Conservation (phyloP, 2,329 filamentous ascomycete species). For the Zopfia rhizophila region DNA sequence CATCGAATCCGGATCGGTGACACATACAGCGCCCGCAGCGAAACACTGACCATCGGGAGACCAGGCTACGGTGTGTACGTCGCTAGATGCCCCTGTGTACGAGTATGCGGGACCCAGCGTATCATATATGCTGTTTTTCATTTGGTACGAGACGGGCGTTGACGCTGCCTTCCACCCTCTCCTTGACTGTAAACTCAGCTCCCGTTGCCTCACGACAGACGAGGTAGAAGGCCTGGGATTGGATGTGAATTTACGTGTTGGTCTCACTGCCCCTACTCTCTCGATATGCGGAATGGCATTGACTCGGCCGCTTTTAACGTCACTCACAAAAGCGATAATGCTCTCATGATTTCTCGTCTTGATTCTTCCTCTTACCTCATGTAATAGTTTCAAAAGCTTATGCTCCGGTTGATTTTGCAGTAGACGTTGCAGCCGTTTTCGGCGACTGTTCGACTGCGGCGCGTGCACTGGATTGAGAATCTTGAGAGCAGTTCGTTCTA, state of each 20-base stretch:
- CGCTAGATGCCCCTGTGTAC: constrained; percentile 69
- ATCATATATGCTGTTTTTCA: constrained; percentile 45
- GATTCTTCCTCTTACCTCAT: constrained; percentile 26
- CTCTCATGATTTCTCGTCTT: constrained; percentile 29
- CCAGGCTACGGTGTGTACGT: constrained; percentile 68
- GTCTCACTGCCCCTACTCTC: constrained; percentile 36
- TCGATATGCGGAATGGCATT: constrained; percentile 33
- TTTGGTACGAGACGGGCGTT: constrained; percentile 31
- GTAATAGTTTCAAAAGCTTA: constrained; percentile 29
- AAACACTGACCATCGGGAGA: constrained; percentile 64
- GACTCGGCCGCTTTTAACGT: constrained; percentile 33
- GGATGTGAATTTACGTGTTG: constrained; percentile 25
- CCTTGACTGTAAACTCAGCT: constrained; percentile 40
- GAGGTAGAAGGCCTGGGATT: constrained; percentile 25
- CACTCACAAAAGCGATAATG: constrained; percentile 43
- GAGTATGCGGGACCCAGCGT: constrained; percentile 56
- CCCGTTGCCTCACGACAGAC: constrained; percentile 43
- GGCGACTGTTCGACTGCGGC: constrained; percentile 23
- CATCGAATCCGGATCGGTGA: constrained; percentile 66
- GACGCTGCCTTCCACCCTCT: constrained; percentile 39
- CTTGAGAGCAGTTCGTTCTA: constrained; percentile 28
- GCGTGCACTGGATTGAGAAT: constrained; percentile 8
- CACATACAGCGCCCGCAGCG: constrained; percentile 66
- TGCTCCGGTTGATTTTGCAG: constrained; percentile 35
- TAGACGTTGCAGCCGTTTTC: constrained; percentile 34